Base-by-base conservation (phyloP, 441 rosid species). In the Bocquillonia castaneifolia region DNA sequence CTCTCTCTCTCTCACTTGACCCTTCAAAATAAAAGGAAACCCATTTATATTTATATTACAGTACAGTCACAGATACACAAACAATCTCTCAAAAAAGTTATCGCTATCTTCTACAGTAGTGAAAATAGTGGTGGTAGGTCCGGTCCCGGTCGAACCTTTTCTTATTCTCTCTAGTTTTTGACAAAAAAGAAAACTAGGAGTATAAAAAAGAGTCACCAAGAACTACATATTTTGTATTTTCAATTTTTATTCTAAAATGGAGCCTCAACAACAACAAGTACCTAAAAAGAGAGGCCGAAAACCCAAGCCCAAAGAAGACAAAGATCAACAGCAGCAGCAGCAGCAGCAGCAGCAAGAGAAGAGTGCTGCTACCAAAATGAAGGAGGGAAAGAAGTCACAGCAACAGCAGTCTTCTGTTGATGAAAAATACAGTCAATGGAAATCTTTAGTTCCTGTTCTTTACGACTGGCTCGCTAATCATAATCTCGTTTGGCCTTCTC, bases 391-490 rank as follows among this genome's bases (percentile, higher is more conserved):
- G 74, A 80, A 72, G 40, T 59, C 73, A 6, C 82, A 80, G 14
- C 83, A 84, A 29, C 88, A 78, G 9, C 82, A 80, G 29, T 87
- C 77, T 6, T 74, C 87, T 28, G 89, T 82, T 15, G 98, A 95
- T 69, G 98, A 90, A 48, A 90, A 86, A 81, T 92, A 95, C 81
- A 71, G 84, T 75, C 97, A 86, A 63, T 95, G 99, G 99, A 95
- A 92, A 84, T 84, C 91, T 57, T 83, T 92, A 23, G 98, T 95
- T n/a, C 98, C 99, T 22, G 87, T 94, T 62, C 96, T 94, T 42
- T 94, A 94, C 66, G 99, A 94, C 81, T 94, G 99, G 98, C 90
- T 95, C 61, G 94, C 99, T n/a, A 87, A 92, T 64, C 98, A 92
- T 71, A 92, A 90, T 77, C 98, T 90, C 74, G 96, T 92, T 66